phyloP scores from a whole-genome alignment of 1,139 yeast genomes.

The Williopsis jadinii region DNA sequence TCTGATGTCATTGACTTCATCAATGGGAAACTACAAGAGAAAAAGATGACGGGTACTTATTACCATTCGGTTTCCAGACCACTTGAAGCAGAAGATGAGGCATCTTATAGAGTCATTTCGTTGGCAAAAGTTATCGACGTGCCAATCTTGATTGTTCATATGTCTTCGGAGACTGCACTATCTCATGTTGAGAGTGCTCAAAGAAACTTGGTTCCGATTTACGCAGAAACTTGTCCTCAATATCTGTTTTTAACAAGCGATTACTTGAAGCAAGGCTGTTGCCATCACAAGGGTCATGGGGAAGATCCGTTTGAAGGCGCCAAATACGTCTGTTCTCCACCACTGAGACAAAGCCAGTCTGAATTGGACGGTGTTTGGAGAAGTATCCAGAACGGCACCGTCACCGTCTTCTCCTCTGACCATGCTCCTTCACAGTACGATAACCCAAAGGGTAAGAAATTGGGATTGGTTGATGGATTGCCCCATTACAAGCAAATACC shows the following conservation, averaged over 20 bases:
- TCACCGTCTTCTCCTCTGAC: slow-evolving; percentile 39
- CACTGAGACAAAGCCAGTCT: slow-evolving; percentile 31
- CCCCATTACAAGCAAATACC: slow-evolving; percentile 36
- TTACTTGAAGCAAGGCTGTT: slow-evolving; percentile 25
- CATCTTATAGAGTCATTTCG: slow-evolving; percentile 39
- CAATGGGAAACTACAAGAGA: slow-evolving; percentile 31
- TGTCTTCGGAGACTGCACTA: slow-evolving; percentile 37
- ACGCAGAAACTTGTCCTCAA: slow-evolving; percentile 45
- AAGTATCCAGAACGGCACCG: slow-evolving; percentile 38
- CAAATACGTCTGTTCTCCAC: slow-evolving; percentile 43
- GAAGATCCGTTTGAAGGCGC: slow-evolving; percentile 35
- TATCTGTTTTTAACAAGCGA: slow-evolving; percentile 36
- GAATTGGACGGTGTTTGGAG: slow-evolving; percentile 39
- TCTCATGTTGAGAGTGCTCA: slow-evolving; percentile 36
- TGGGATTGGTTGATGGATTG: slow-evolving; percentile 30
- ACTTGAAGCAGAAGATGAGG: slow-evolving; percentile 40
- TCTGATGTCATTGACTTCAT: slow-evolving; percentile 38
- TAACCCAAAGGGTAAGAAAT: slow-evolving; percentile 31
- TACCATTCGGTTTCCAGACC: slow-evolving; percentile 42
- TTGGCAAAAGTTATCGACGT: slow-evolving; percentile 34
- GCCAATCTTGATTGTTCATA: slow-evolving; percentile 41
- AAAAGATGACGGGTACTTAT: slow-evolving; percentile 32
- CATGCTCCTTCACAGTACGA: slow-evolving; percentile 41
- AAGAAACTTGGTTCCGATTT: slow-evolving; percentile 32
- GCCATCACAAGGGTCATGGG: slow-evolving; percentile 23